A percentile compares a stretch with the other conserved stretches of the same genome.
phyloP scores from a whole-genome alignment of 2,329 filamentous ascomycete species.

The Ophiostoma australiae region DNA sequence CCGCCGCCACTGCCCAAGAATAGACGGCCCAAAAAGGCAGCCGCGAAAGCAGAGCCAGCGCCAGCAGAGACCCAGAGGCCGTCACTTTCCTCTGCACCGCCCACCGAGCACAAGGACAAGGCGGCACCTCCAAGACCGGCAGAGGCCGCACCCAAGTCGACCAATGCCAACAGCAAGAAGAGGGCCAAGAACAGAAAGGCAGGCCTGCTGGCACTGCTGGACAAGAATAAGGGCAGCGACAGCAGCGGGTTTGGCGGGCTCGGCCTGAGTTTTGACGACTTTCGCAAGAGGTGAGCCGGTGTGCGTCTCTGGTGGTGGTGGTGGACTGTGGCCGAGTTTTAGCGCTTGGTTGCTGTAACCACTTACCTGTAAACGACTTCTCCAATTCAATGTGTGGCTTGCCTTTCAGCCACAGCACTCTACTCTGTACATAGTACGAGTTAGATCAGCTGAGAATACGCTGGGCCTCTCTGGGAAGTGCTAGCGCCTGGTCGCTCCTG shows the following conservation, averaged over 20 bases:
- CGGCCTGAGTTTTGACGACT: slow-evolving; percentile 52
- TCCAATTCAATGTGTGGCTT: not conserved
- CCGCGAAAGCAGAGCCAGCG: slow-evolving; percentile 27
- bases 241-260: slow-evolving; percentile 33
- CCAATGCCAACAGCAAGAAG: slow-evolving; percentile 45
- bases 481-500: not conserved
- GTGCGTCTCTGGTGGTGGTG: not conserved
- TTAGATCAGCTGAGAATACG: too few relatives aligned
- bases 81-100: not conserved
- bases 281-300: slow-evolving; percentile 41
- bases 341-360: not conserved
- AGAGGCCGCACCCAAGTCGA: slow-evolving; percentile 24
- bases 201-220: slow-evolving; percentile 61
- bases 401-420: not conserved
- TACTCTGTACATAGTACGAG: too few relatives aligned
- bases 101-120: not conserved
- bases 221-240: slow-evolving; percentile 41
- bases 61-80: not conserved
- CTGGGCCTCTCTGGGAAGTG: not conserved
- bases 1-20: slow-evolving; percentile 34
- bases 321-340: not conserved
- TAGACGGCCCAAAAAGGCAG: not conserved
- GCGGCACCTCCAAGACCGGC: not conserved
- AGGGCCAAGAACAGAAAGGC: slow-evolving; percentile 61
- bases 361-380: not conserved